phyloP scores from a whole-genome alignment of 495 filamentous ascomycete genomes.

The Talaromyces trachyspermus region DNA sequence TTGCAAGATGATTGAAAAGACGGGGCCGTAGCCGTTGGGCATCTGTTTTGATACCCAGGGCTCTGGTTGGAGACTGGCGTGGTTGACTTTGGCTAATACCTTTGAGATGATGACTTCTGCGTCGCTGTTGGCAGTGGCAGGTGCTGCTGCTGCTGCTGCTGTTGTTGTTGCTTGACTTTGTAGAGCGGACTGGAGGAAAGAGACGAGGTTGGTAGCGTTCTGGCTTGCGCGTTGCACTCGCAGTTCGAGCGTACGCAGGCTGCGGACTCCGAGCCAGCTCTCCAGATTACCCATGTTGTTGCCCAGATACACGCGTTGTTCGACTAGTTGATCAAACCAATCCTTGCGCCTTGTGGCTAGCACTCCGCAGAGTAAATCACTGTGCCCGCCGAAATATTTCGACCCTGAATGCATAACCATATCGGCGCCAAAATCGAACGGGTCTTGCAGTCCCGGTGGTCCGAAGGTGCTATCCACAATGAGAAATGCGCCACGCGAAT shows the following conservation, averaged over 20 bases:
- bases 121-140: constrained; percentile 23
- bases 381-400: constrained; percentile 94
- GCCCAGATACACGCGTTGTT: constrained; percentile 68
- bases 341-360: constrained; percentile 52
- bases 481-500: constrained; percentile 62
- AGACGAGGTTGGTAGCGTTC: constrained; percentile 47
- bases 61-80: constrained; percentile 74
- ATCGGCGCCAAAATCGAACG: constrained; percentile 73
- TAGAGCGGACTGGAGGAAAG: constrained; percentile 56
- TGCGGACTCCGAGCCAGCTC: constrained; percentile 83
- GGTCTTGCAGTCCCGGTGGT: constrained; percentile 83
- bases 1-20: constrained; percentile 69
- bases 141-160: too few species aligned
- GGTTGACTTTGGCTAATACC: constrained; percentile 55
- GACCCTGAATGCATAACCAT: constrained; percentile 85
- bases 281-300: constrained; percentile 86
- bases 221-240: constrained; percentile 60
- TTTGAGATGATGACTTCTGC: constrained; percentile 42
- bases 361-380: constrained; percentile 82
- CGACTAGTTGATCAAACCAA: constrained; percentile 49
- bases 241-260: constrained; percentile 78
- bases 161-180: constrained; percentile 35
- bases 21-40: constrained; percentile 84
- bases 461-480: constrained; percentile 88
- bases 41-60: constrained; percentile 81